Conservation (phyloP, 768 basidiomycete genomes). For the Leccinum obscurum region DNA sequence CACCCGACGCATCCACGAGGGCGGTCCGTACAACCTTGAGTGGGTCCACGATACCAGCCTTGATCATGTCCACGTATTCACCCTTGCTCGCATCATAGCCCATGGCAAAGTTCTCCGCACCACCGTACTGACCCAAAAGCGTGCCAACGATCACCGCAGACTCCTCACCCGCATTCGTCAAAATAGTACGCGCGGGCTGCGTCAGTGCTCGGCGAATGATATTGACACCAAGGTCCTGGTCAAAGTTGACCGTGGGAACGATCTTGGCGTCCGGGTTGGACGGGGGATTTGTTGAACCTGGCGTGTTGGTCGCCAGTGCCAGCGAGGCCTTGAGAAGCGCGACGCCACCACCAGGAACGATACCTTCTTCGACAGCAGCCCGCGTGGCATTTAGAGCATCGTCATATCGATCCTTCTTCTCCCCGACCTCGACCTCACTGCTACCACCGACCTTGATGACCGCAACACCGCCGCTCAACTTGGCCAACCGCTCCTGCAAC, state of each 20-base stretch:
- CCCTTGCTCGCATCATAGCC: constrained; percentile 92
- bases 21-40: constrained; percentile 95
- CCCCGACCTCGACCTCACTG: constrained; percentile 93
- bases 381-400: constrained; percentile 98
- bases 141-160: constrained; percentile 90
- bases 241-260: constrained; percentile 87
- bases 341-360: constrained; percentile 94
- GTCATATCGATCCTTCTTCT: constrained; percentile 99
- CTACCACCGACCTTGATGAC: constrained; percentile 97
- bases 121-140: constrained; percentile 66
- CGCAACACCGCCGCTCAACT: constrained; percentile 94
- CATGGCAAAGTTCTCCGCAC: constrained; percentile 76
- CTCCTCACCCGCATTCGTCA: constrained; percentile 94
- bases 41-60: constrained; percentile 92
- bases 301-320: constrained; percentile 58
- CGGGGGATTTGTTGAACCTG: constrained; percentile 46
- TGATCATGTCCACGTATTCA: constrained; percentile 94
- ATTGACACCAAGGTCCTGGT: constrained; percentile 92
- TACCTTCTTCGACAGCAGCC: constrained; percentile 97
- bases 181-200: constrained; percentile 83
- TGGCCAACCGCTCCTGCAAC: constrained; percentile 95
- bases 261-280: constrained; percentile 59
- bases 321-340: constrained; percentile 87
- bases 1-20: constrained; percentile 88
- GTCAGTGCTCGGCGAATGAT: constrained; percentile 89